Conservation (phyloP, 2,329 filamentous ascomycete genomes). For the Exophiala dermatitidis region DNA sequence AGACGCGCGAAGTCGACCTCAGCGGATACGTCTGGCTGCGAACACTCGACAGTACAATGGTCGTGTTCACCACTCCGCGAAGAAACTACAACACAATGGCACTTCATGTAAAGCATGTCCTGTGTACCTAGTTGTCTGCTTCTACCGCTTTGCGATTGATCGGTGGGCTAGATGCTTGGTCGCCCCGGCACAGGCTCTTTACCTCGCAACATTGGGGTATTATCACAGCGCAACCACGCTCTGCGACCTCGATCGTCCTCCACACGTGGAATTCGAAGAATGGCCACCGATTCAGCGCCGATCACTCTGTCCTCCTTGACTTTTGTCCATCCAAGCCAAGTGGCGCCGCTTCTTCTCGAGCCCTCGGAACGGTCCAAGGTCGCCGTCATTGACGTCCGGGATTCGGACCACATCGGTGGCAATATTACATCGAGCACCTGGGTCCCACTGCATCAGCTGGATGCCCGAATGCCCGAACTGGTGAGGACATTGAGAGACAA, state of each 20-base stretch:
- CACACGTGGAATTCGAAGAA: not conserved
- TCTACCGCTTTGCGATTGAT: too few species aligned
- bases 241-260: not conserved
- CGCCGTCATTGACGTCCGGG: constrained; percentile 82
- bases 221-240: not conserved
- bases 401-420: constrained; percentile 82
- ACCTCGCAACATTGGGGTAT: not conserved
- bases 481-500: constrained; percentile 68
- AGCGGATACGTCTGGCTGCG: too few species aligned
- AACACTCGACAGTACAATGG: too few species aligned
- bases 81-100: too few species aligned
- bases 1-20: not conserved
- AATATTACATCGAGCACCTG: constrained; percentile 75
- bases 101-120: too few species aligned
- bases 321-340: constrained; percentile 61
- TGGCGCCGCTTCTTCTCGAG: constrained; percentile 58
- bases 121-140: too few species aligned
- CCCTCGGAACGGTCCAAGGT: constrained; percentile 44
- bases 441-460: constrained; percentile 65
- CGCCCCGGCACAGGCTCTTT: not conserved
- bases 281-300: constrained; percentile 33
- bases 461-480: constrained; percentile 73
- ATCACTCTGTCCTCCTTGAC: constrained; percentile 56
- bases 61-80: too few species aligned
- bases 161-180: not conserved